phyloP scores from a whole-genome alignment of 2,329 filamentous ascomycete species.

The Talaromyces piceae region DNA sequence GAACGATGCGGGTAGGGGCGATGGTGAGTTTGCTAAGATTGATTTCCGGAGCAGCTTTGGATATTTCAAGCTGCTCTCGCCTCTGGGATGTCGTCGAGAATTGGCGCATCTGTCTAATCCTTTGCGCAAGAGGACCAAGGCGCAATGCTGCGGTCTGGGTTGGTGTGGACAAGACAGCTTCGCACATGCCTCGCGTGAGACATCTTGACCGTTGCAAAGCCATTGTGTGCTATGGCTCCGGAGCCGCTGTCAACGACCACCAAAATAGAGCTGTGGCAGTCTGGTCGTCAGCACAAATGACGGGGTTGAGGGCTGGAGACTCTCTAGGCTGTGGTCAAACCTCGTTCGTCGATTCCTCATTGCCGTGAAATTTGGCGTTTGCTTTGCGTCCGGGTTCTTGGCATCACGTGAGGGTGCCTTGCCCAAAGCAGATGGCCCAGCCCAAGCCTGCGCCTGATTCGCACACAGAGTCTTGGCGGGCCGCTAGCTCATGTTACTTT shows the following conservation, averaged over 20 bases:
- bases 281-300: not conserved
- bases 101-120: constrained; percentile 12
- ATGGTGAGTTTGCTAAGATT: constrained; percentile 24
- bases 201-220: constrained; percentile 30
- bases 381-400: not conserved
- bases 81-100: constrained; percentile 18
- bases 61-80: constrained; percentile 19
- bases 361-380: constrained; percentile 8
- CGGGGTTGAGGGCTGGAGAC: not conserved
- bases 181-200: constrained; percentile 25
- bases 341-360: no score
- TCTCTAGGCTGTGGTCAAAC: not conserved
- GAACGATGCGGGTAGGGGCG: constrained; percentile 64
- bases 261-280: not conserved
- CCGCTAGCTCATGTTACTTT: constrained; percentile 10
- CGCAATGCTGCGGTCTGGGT: constrained; percentile 29
- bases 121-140: not conserved
- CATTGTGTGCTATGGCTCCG: constrained; percentile 22
- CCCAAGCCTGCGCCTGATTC: constrained; percentile 13
- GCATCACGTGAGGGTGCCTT: constrained; percentile 18
- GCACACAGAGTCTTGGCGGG: constrained; percentile 19
- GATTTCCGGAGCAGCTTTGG: constrained; percentile 26
- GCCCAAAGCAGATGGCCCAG: constrained; percentile 20
- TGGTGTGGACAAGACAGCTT: constrained; percentile 29
- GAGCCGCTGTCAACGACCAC: constrained; percentile 11